These are phyloP conservation scores for Magnusiomyces fungicola DNA, from an alignment of 1,139 yeast species.

Conservation along the genomic window DNA sequence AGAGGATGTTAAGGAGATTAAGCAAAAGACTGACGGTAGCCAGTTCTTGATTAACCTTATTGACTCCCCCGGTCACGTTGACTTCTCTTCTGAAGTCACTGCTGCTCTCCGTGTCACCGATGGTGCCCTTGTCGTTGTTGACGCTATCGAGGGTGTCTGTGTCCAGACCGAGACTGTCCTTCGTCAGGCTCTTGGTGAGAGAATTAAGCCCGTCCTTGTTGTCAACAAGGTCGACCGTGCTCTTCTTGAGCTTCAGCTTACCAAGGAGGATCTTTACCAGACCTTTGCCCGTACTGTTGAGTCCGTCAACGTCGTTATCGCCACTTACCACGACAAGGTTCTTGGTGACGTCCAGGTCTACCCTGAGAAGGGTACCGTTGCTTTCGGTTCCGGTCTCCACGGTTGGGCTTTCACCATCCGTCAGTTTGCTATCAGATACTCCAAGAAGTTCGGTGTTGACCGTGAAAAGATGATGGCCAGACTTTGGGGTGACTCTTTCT, in stretches of 20 bases:
- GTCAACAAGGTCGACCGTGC: conserved; percentile 99
- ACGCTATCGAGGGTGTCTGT: conserved; percentile 99
- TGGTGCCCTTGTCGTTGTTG: conserved; percentile 99
- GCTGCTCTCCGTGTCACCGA: conserved; percentile 99
- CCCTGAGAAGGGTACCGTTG: conserved; percentile 99
- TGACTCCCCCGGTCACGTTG: conserved; percentile 99
- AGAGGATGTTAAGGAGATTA: conserved; percentile 90
- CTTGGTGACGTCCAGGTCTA: conserved; percentile 96
- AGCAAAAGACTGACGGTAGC: conserved; percentile 92
- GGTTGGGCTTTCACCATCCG: conserved; percentile 99
- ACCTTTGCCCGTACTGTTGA: conserved; percentile 98
- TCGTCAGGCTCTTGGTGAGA: conserved; percentile 99
- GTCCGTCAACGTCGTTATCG: conserved; percentile 96
- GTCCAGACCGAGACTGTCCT: conserved; percentile 99
- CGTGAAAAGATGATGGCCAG: conserved; percentile 96
- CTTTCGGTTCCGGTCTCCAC: conserved; percentile 99
- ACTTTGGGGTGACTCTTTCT: conserved; percentile 99
- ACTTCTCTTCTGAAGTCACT: conserved; percentile 99
- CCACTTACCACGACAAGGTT: conserved; percentile 86
- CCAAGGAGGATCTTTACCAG: conserved; percentile 98
- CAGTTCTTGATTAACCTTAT: conserved; percentile 95
- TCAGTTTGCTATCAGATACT: conserved; percentile 97
- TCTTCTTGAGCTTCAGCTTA: conserved; percentile 86
- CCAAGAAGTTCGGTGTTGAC: conserved; percentile 99
- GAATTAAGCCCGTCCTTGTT: conserved; percentile 97